phyloP scores from a whole-genome alignment of 2,329 filamentous ascomycete species.

The Colletotrichum sp. region DNA sequence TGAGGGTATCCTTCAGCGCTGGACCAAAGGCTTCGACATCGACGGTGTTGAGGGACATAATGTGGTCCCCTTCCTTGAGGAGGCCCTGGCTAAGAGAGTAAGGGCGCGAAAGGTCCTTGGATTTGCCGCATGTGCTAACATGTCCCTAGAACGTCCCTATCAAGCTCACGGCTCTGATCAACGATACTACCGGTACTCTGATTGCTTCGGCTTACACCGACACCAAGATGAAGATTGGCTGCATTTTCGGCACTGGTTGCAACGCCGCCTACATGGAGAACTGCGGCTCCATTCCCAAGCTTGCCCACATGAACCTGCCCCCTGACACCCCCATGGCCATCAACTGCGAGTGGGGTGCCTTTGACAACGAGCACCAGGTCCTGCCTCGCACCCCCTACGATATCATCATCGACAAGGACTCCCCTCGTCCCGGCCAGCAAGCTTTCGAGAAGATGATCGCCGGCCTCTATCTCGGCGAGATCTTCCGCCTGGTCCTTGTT shows the following conservation, averaged over 20 bases:
- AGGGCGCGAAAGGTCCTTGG: background rate
- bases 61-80: constrained; percentile 87
- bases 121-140: background rate
- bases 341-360: constrained; percentile 97
- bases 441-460: constrained; percentile 98
- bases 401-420: constrained; percentile 85
- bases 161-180: constrained; percentile 91
- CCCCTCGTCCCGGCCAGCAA: constrained; percentile 91
- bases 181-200: constrained; percentile 96
- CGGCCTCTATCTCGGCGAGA: constrained; percentile 90
- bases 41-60: constrained; percentile 89
- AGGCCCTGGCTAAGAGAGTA: constrained; percentile 73
- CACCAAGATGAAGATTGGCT: constrained; percentile 88
- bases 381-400: constrained; percentile 88
- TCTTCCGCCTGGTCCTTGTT: constrained; percentile 86
- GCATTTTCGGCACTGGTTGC: constrained; percentile 98
- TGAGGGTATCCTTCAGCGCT: constrained; percentile 88
- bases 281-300: constrained; percentile 88
- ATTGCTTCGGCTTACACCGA: constrained; percentile 99
- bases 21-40: constrained; percentile 98
- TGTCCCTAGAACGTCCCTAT: constrained; percentile 77
- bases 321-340: constrained; percentile 88
- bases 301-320: constrained; percentile 88
- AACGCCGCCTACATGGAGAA: constrained; percentile 99
- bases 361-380: constrained; percentile 91